Base-by-base conservation (phyloP, 805 yeast species). In the Wickerhamomyces sydowiorum region DNA sequence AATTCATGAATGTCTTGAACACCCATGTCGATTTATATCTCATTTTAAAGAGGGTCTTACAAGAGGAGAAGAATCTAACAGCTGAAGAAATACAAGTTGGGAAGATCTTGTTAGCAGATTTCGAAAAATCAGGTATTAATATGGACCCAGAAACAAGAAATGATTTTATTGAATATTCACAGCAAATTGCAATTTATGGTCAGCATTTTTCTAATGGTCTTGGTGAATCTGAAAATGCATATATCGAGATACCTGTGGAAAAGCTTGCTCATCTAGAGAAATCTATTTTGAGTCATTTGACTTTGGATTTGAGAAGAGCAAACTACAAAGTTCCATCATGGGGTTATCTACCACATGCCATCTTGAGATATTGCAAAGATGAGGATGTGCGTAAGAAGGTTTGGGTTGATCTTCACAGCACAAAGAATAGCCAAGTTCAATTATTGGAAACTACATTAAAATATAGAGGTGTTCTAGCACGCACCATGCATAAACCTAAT, bases 1-100 rank as follows among this genome's bases (percentile, higher is more conserved):
- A 89, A 56, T 90, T 82, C 61, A 93, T 93, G 99, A 93, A 89
- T 61, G 75, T 83, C 40, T 68, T 93, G 36, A 93, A 93, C 61
- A 90, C 98, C 2, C 82, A 87, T 41, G 84, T 80, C 14, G 82
- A 75, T 29, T 68, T 93, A 23, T 87, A 81, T 54, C 61, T 66
- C 37, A 77, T 75, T 36, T 69, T 93, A 32, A 72, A 73, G 19
- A 54, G 61, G n/a, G 80, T 83, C 0, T 61, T 90, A 41, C 60
- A 66, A 2, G 65, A 63, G 35, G 40, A 53, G 9, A 43, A 53
- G 3, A 50, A 64, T 22, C 64, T 91, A n/a, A 60, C 82, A 4
- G 61, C 65, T 2, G 99, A 93, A 61, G 97, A 93, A 54, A 58
- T 77, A 13, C 76, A 81, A 40, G 98, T 90, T 2, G 99, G 96